Base-by-base conservation (phyloP, 768 basidiomycete species). In the Leccinum rimulosum region DNA sequence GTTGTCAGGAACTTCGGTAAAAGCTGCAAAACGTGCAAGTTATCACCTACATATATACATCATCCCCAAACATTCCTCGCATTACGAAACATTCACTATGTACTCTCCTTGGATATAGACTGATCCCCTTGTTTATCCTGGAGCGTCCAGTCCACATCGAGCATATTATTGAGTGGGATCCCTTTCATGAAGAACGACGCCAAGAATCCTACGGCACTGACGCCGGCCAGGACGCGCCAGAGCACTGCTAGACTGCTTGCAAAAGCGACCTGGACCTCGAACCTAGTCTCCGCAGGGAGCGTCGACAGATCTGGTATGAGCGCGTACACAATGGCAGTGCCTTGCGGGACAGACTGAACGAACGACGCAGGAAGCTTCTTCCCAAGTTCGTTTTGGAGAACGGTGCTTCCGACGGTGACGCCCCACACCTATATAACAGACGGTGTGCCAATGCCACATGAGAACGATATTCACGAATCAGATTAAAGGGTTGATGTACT, bases 381-480 rank as follows among this genome's bases (percentile, higher is more conserved):
- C 6, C 66, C 66, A 8, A 86, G 76, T 55, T 78, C 59, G 66
- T 83, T 86, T 61, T 82, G 80, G 1, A 85, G 72, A 45, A 85
- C 74, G 0, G 79, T 76, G 14, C 75, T 73, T 3, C 79, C 78
- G 54, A 86, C 74, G 0, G 78, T 73, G 53, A 84, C 70, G 3
- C 84, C 84, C 78, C 82, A 82, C 4, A 74, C 72, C 77, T 84
- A 67, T 3, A 1, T 36, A 22, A 22, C 31, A 31, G 31, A 31
- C 31, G 31, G 31, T 31, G 31, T 22, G 22, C 22, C 4, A 11
- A 5, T 3, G 3, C 3, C 5, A 17, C 25, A 7, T 28, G 12
- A 36, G 15, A 6, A 50, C 15, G 17, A 17, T n/a, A 0, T 9
- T 9, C n/a, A 40, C 17, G 38, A 40, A 50, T 14, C 28, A 50